A percentile compares a stretch with the other conserved stretches of the same genome.
phyloP scores from a whole-genome alignment of 1,284 basidiomycete genomes.

The Vanrija humicola region DNA sequence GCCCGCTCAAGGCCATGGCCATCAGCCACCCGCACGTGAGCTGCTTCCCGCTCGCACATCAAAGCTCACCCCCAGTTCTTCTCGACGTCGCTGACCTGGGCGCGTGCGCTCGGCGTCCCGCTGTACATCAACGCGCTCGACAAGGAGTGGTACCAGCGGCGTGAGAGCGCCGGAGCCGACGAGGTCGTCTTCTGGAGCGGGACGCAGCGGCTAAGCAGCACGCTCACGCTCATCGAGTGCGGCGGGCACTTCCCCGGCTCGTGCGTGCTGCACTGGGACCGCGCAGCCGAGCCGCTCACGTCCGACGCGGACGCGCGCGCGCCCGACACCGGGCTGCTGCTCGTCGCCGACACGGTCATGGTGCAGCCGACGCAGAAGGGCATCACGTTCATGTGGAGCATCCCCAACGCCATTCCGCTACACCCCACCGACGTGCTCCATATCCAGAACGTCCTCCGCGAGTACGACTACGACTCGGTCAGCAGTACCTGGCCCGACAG shows the following conservation, averaged over 20 bases:
- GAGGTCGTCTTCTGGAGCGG: constrained; percentile 34
- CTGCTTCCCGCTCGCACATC: too few species aligned
- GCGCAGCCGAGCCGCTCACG: constrained; percentile 33
- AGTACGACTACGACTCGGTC: constrained; percentile 34
- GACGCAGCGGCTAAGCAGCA: constrained; percentile 21
- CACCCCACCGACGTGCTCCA: constrained; percentile 30
- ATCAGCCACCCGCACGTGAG: constrained; percentile 48
- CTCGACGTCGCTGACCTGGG: constrained; percentile 44
- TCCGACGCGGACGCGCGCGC: constrained; percentile 22
- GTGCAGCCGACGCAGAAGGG: constrained; percentile 38
- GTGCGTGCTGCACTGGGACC: constrained; percentile 43
- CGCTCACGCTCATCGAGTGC: constrained; percentile 40
- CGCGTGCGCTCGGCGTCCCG: constrained; percentile 39
- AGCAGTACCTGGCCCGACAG: constrained; percentile 41
- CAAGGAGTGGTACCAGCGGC: constrained; percentile 40
- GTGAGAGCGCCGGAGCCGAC: constrained; percentile 23
- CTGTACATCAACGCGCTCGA: constrained; percentile 40
- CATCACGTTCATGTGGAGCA: constrained; percentile 47
- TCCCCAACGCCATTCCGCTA: constrained; percentile 47
- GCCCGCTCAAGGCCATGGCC: constrained; percentile 41
- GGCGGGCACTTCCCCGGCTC: constrained; percentile 49
- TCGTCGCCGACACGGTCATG: constrained; percentile 46
- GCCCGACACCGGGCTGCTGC: constrained; percentile 34
- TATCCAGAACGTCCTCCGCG: constrained; percentile 23
- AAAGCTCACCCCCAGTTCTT: constrained; percentile 38